Percentiles rank a stretch among this genome's conserved stretches.
Evolutionary conservation across 129 eudicot genomes (phyloP).

Genomic region (Oenanthe sinensis): DNA sequence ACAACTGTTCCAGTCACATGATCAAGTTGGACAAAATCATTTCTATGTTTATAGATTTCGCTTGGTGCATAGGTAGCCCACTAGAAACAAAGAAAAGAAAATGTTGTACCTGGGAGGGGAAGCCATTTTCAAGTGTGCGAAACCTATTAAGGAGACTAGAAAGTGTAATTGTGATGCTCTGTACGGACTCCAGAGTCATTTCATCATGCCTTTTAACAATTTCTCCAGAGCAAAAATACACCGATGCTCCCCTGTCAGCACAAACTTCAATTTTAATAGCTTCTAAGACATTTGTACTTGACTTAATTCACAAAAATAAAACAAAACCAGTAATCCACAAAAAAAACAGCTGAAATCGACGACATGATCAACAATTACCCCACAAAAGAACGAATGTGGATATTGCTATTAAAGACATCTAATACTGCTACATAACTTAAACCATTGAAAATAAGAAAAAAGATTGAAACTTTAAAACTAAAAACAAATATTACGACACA

Average conservation of each 20-base stretch:
- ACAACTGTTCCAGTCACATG: not conserved
- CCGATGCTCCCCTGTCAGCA: slow-evolving; percentile 22
- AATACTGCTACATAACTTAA: not conserved
- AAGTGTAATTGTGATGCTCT: slow-evolving; percentile 43
- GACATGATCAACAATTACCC: not conserved
- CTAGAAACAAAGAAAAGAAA: not conserved
- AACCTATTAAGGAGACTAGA: slow-evolving; percentile 38
- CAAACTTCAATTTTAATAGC: not conserved
- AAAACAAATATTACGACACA: not conserved
- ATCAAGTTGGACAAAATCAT: not conserved
- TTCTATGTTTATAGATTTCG: too few relatives aligned
- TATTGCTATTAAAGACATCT: not conserved
- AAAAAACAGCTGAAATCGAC: not conserved
- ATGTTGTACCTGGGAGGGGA: slow-evolving; percentile 42
- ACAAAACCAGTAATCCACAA: not conserved
- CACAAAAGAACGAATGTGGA: not conserved
- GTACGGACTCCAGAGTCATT: slow-evolving; percentile 45
- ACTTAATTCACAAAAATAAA: not conserved
- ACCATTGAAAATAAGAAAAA: not conserved
- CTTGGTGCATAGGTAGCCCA: not conserved
- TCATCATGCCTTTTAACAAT: slow-evolving; percentile 28
- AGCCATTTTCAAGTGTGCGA: slow-evolving; percentile 45
- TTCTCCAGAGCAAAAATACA: slow-evolving; percentile 24
- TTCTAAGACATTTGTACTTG: not conserved
- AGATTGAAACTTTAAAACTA: not conserved